Percentiles rank a stretch among this genome's conserved stretches.
phyloP scores from a whole-genome alignment of 495 filamentous ascomycete species.

The Penicillium paradoxum region DNA sequence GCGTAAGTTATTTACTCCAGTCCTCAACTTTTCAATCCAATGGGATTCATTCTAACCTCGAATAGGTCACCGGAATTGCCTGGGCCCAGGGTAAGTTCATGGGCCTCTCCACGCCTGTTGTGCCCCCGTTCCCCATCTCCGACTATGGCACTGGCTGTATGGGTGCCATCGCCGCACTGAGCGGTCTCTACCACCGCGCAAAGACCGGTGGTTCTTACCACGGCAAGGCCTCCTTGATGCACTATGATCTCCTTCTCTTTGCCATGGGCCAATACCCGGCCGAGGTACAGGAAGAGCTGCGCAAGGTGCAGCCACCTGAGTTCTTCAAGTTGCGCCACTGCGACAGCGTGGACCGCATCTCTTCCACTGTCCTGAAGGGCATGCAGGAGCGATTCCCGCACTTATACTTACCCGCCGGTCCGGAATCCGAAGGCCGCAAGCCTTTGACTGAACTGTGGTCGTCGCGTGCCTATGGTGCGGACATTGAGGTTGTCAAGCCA shows the following conservation, averaged over 20 bases:
- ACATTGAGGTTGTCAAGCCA: slow-evolving; percentile 39
- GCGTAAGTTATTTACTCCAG: slow-evolving; percentile 24
- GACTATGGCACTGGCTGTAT: slow-evolving; percentile 73
- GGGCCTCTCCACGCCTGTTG: slow-evolving; percentile 63
- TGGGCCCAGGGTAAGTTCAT: slow-evolving; percentile 73
- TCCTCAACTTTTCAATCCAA: background rate
- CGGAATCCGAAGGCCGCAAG: slow-evolving; percentile 11
- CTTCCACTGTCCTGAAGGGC: slow-evolving; percentile 56
- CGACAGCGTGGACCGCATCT: slow-evolving; percentile 70
- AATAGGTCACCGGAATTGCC: slow-evolving; percentile 57
- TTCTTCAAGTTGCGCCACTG: slow-evolving; percentile 64
- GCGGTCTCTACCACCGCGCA: slow-evolving; percentile 58
- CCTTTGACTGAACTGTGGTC: slow-evolving; percentile 39
- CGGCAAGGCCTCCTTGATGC: slow-evolving; percentile 57
- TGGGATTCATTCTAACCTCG: slow-evolving; percentile 13
- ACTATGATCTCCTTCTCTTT: slow-evolving; percentile 67
- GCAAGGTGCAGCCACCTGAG: slow-evolving; percentile 46
- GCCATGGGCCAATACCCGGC: slow-evolving; percentile 55
- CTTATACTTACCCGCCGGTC: slow-evolving; percentile 25
- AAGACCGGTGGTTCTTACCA: slow-evolving; percentile 60
- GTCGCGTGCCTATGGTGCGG: slow-evolving; percentile 34
- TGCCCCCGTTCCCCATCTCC: slow-evolving; percentile 76
- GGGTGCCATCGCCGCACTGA: slow-evolving; percentile 59
- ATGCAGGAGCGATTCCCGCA: slow-evolving; percentile 49
- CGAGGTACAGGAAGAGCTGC: slow-evolving; percentile 52